These are phyloP conservation scores for Penicillium bovifimosum DNA, from an alignment of 495 filamentous ascomycete species.

Conservation along the genomic window DNA sequence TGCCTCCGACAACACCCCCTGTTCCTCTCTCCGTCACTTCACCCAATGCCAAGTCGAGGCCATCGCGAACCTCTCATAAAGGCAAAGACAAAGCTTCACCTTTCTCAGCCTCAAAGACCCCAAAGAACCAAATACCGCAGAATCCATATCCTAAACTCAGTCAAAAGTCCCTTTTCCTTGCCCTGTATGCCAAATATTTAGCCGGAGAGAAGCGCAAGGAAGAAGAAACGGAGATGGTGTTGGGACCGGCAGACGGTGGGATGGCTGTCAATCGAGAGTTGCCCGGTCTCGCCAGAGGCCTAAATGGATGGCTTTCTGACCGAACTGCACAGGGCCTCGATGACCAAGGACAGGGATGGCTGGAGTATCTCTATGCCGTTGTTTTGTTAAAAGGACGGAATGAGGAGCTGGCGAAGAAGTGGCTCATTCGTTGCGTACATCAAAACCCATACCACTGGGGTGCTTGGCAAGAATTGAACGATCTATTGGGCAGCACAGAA, in stretches of 20 bases:
- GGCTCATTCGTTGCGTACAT: constrained; percentile 78
- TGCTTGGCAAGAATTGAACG: constrained; percentile 83
- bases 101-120: constrained; percentile 23
- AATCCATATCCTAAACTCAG: constrained; percentile 57
- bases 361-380: constrained; percentile 94
- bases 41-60: constrained; percentile 36
- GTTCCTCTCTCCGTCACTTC: constrained; percentile 50
- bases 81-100: constrained; percentile 50
- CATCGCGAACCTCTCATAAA: constrained; percentile 40
- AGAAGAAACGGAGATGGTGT: constrained; percentile 95
- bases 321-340: constrained; percentile 52
- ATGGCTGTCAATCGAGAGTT: constrained; percentile 79
- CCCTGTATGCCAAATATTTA: constrained; percentile 86
- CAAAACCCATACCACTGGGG: constrained; percentile 93
- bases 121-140: constrained; percentile 22
- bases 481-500: constrained; percentile 69
- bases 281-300: constrained; percentile 60
- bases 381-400: constrained; percentile 88
- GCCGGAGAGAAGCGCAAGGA: constrained; percentile 94
- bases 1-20: constrained; percentile 65
- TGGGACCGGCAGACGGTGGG: constrained; percentile 86
- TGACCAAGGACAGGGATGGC: constrained; percentile 75
- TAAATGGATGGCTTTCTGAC: constrained; percentile 72
- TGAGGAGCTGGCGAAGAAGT: constrained; percentile 72
- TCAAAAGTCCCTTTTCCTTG: constrained; percentile 87